These are phyloP conservation scores for Colletotrichum orbiculare DNA, from an alignment of 2,329 filamentous ascomycete genomes.

Conservation along the genomic window DNA sequence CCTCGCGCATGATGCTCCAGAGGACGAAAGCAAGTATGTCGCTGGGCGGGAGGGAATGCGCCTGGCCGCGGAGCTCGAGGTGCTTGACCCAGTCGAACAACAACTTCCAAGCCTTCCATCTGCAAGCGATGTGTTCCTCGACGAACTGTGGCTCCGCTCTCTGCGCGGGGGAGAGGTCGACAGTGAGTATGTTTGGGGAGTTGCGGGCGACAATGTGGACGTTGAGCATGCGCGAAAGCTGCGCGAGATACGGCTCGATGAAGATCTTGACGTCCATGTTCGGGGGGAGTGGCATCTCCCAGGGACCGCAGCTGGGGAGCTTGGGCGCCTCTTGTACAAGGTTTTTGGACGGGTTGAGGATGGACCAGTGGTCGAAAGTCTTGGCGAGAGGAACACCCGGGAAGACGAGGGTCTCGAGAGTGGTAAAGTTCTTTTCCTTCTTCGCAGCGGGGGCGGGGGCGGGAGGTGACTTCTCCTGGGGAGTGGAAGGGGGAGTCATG, in stretches of 20 bases:
- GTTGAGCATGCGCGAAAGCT: not conserved
- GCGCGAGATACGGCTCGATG: not conserved
- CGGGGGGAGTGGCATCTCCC: constrained; percentile 15
- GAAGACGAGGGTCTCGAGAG: too few relatives aligned
- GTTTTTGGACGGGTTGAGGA: not conserved
- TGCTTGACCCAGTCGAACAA: constrained; percentile 6
- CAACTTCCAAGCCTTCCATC: constrained; percentile 3
- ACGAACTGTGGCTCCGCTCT: not conserved
- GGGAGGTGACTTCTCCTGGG: too few relatives aligned
- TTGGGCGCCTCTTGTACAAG: constrained; percentile 2
- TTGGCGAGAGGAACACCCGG: not conserved
- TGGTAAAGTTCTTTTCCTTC: too few relatives aligned
- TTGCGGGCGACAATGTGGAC: not conserved
- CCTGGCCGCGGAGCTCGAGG: not conserved
- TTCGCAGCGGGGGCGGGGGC: too few relatives aligned
- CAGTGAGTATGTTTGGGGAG: not conserved
- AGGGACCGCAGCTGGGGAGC: constrained; percentile 10
- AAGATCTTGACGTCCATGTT: constrained; percentile 3
- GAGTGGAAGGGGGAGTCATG: too few relatives aligned
- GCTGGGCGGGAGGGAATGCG: too few relatives aligned
- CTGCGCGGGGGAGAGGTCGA: not conserved
- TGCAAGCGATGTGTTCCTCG: not conserved
- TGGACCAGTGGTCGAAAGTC: constrained; percentile 1
- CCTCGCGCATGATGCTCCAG: too few relatives aligned
- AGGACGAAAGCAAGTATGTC: too few relatives aligned